These are phyloP conservation scores for Sporisorium iseilematis-ciliati DNA, from an alignment of 1,284 basidiomycete species.

Conservation along the genomic window DNA sequence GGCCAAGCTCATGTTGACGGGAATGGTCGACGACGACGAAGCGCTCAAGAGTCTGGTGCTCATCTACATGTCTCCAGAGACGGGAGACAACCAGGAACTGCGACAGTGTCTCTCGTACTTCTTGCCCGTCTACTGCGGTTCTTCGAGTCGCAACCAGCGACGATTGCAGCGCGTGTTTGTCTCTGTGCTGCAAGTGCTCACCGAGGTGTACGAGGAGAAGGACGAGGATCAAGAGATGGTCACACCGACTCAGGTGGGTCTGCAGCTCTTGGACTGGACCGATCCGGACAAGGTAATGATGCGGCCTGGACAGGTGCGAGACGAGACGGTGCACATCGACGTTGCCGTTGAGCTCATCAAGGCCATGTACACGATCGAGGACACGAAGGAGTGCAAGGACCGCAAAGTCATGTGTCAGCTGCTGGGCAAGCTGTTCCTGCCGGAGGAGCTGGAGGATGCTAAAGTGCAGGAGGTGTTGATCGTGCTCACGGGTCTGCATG, in stretches of 20 bases:
- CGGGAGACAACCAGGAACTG: slow-evolving; percentile 84
- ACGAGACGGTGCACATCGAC: slow-evolving; percentile 80
- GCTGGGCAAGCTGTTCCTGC: slow-evolving; percentile 82
- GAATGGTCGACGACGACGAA: slow-evolving; percentile 71
- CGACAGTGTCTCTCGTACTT: slow-evolving; percentile 96
- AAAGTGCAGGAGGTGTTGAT: slow-evolving; percentile 49
- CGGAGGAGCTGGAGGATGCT: slow-evolving; percentile 75
- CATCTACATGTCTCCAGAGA: slow-evolving; percentile 88
- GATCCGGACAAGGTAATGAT: slow-evolving; percentile 85
- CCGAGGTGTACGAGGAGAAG: slow-evolving; percentile 78
- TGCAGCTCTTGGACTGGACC: slow-evolving; percentile 92
- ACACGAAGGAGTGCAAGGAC: slow-evolving; percentile 71
- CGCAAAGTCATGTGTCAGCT: slow-evolving; percentile 84
- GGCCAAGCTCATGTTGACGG: slow-evolving; percentile 88
- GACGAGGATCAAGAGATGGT: slow-evolving; percentile 85
- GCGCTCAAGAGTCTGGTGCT: slow-evolving; percentile 82
- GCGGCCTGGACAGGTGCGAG: slow-evolving; percentile 70
- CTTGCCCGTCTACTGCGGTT: slow-evolving; percentile 92
- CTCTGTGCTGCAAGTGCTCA: slow-evolving; percentile 79
- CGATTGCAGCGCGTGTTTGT: slow-evolving; percentile 84
- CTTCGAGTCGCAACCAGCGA: slow-evolving; percentile 82
- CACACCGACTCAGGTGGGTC: slow-evolving; percentile 81
- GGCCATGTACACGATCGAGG: slow-evolving; percentile 73
- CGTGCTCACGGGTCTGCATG: slow-evolving; percentile 42
- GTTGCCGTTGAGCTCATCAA: slow-evolving; percentile 82